A percentile compares a stretch with the other conserved stretches of the same genome.
phyloP scores from a whole-genome alignment of 768 basidiomycete species.

The Crucibulum laeve region DNA sequence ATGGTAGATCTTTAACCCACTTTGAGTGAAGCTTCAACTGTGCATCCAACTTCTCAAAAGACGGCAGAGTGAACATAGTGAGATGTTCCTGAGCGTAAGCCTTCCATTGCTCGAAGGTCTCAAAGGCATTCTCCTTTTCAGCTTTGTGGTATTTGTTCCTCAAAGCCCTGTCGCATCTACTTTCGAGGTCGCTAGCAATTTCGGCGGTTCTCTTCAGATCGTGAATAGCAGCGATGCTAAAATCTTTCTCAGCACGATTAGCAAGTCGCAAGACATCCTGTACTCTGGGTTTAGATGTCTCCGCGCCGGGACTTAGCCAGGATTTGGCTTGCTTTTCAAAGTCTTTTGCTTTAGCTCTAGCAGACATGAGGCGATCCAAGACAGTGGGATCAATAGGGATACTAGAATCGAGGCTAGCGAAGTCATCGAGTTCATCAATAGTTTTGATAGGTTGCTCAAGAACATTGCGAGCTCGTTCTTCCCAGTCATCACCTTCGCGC shows the following conservation, averaged over 20 bases:
- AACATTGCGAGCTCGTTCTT: constrained; percentile 59
- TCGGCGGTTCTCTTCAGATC: constrained; percentile 69
- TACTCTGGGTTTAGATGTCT: constrained; percentile 54
- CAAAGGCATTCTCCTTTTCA: constrained; percentile 60
- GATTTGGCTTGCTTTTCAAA: constrained; percentile 74
- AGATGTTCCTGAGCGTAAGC: constrained; percentile 69
- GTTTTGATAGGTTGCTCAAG: constrained; percentile 70
- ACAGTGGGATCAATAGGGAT: constrained; percentile 70
- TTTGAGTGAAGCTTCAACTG: constrained; percentile 64
- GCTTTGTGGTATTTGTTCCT: constrained; percentile 53
- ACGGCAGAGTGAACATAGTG: constrained; percentile 66
- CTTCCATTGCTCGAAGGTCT: constrained; percentile 70
- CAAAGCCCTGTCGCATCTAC: constrained; percentile 69
- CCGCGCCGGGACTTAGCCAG: constrained; percentile 60
- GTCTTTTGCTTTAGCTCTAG: constrained; percentile 69
- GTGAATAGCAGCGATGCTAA: constrained; percentile 58
- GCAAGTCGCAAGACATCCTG: constrained; percentile 69
- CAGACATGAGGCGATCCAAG: constrained; percentile 58
- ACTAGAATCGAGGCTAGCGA: constrained; percentile 57
- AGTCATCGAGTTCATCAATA: constrained; percentile 71
- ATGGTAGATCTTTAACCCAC: constrained; percentile 75
- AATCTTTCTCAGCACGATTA: constrained; percentile 72
- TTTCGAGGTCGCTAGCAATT: constrained; percentile 76
- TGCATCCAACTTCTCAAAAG: constrained; percentile 66
- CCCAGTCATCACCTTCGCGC: constrained; percentile 73